These are phyloP conservation scores for Physcomitrellopsis africana DNA, from an alignment of 225 moss, liverwort and hornwort species.

Conservation along the genomic window DNA sequence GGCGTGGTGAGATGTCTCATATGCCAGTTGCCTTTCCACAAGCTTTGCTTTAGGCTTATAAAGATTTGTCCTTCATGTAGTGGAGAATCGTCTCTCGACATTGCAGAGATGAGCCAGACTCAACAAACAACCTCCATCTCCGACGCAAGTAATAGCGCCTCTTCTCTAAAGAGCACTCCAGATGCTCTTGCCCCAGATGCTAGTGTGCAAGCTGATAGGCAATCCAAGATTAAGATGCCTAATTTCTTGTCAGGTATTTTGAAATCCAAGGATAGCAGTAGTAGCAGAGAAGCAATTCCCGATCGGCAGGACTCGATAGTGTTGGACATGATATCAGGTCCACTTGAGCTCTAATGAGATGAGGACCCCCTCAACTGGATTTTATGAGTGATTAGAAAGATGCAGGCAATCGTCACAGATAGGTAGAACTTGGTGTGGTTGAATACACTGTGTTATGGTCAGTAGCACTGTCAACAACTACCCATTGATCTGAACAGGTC, in stretches of 20 bases:
- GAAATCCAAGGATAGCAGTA: conserved; percentile 45
- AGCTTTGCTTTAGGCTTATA: conserved; percentile 62
- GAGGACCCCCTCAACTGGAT: conserved; percentile 20
- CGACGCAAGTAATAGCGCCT: conserved; percentile 21
- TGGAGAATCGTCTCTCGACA: conserved; percentile 46
- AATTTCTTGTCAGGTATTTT: conserved; percentile 59
- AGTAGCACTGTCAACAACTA: conserved; percentile 5
- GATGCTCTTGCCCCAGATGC: conserved; percentile 37
- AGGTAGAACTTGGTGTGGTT: conserved; percentile 23
- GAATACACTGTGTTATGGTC: conserved; percentile 19
- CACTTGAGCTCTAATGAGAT: conserved; percentile 66
- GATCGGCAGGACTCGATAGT: conserved; percentile 57
- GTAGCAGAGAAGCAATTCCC: conserved; percentile 45
- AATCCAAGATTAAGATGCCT: conserved; percentile 51
- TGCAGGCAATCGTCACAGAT: conserved; percentile 7
- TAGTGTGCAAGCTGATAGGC: conserved; percentile 41
- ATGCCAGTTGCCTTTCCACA: conserved; percentile 84
- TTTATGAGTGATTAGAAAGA: conserved; percentile 18
- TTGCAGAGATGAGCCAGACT: conserved; percentile 32
- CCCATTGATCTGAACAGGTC: neutral
- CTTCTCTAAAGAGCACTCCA: conserved; percentile 32
- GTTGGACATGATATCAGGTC: conserved; percentile 65
- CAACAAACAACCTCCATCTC: conserved; percentile 34
- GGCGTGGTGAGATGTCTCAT: conserved; percentile 74
- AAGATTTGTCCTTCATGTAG: conserved; percentile 67